Evolutionary conservation across 192 early-diverging fungal species (phyloP).

Genomic region (Podila clonocystis): DNA sequence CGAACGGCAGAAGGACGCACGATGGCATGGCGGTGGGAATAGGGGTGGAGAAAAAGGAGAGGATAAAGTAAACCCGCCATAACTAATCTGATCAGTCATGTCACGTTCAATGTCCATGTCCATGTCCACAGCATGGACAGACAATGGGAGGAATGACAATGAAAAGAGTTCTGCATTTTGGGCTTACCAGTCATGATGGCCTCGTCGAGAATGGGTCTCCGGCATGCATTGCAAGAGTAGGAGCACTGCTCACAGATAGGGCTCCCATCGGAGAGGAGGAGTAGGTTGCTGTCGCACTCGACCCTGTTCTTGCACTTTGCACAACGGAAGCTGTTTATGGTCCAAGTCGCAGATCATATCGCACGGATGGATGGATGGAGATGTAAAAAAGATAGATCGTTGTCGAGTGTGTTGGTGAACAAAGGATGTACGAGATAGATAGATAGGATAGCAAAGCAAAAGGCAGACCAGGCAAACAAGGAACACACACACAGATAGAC

Average conservation of each 20-base stretch:
- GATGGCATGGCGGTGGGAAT: too few relatives aligned
- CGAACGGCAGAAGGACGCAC: too few relatives aligned
- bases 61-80: too few relatives aligned
- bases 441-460: background rate
- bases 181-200: conserved; percentile 82
- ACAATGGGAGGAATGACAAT: too few relatives aligned
- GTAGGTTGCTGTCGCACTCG: conserved; percentile 79
- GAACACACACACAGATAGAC: background rate
- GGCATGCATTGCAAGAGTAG: conserved; percentile 79
- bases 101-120: too few relatives aligned
- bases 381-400: too few relatives aligned
- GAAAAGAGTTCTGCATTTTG: background rate
- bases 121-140: too few relatives aligned
- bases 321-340: conserved; percentile 71
- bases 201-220: conserved; percentile 78
- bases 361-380: background rate
- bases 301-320: conserved; percentile 78
- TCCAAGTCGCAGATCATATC: too few relatives aligned
- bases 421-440: too few relatives aligned
- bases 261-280: conserved; percentile 81
- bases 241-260: conserved; percentile 88
- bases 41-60: too few relatives aligned
- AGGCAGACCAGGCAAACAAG: background rate
- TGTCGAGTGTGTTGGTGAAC: too few relatives aligned
- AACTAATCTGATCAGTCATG: too few relatives aligned